Base-by-base conservation (phyloP, 108 stramenopile genomes). In the Pseudonitzschia multiseries region DNA sequence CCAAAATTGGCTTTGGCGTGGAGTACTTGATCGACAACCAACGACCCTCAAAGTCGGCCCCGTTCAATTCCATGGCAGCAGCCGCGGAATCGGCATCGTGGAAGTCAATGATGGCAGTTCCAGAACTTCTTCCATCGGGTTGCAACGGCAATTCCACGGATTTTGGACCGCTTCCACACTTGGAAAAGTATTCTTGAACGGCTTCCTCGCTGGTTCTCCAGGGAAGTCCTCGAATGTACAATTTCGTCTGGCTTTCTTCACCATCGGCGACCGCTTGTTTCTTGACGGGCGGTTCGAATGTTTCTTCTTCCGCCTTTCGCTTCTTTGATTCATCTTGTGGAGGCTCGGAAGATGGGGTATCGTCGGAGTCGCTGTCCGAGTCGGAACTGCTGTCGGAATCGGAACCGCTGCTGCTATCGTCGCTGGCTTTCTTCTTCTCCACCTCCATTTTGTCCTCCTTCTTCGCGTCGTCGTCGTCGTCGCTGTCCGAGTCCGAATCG, bases 141-240 rank as follows among this genome's bases (percentile, higher is more conserved):
- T 77, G 79, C 67, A 94, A 52, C 24, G 98, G 97, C 80, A 98
- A 73, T 74, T 98, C 97, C 21, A 93, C 70, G 53, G 57, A 56
- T 12, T 20, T 76, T 32, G 91, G 83, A 48, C 74, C 72, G 60
- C 83, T 80, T 46, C 96, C 97, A 80, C 97, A 98, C 17, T 32
- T 48, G 32, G 75, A 70, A 83, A 99, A 98, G 83, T 96, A 98
- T 21, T 87, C 90, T n/a, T 71, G 62, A 28, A 99, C 86, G 57
- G 96, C 94, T 0, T 95, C 90, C 67, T 98, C 93, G 12, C 85
- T 83, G 42, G 96, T 84, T 51, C 73, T 81, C 97, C 97, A 99
- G 18, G 99, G 98, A 48, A 98, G 73, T 32, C 99, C 99, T 40
- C 90, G 83, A 46, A 99, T 78, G 76, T 91, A 97, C 18, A 98